Conservation (phyloP, 768 basidiomycete genomes). For the Podaxis carcinomalis region DNA sequence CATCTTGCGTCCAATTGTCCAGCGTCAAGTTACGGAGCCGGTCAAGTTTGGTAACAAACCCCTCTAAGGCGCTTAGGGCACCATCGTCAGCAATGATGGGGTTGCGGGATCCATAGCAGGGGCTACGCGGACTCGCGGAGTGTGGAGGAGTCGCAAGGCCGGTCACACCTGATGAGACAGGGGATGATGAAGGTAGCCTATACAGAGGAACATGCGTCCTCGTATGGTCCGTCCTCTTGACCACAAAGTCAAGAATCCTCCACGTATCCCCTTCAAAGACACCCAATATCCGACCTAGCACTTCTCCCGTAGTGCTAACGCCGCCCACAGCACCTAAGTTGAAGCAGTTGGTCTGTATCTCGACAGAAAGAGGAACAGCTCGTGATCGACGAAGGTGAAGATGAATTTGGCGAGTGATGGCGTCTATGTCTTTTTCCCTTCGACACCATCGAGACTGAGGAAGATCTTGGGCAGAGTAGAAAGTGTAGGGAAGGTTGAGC, state of each 20-base stretch:
- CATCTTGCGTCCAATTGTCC: conserved; percentile 9
- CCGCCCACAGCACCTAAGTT: not conserved
- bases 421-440: conserved; percentile 3
- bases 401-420: conserved; percentile 3
- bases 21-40: conserved; percentile 7
- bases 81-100: not conserved
- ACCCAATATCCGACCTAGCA: conserved; percentile 2
- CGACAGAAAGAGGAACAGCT: conserved; percentile 8
- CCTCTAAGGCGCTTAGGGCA: conserved; percentile 5
- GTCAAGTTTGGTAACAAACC: conserved; percentile 8
- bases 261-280: not conserved
- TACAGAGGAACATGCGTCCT: not conserved
- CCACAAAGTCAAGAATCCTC: conserved; percentile 2
- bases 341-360: conserved; percentile 10
- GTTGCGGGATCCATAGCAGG: not conserved
- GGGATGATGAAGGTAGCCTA: not conserved
- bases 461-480: conserved; percentile 1
- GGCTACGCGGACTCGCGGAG: conserved; percentile 4
- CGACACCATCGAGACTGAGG: not conserved
- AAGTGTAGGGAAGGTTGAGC: conserved; percentile 8
- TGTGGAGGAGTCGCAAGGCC: conserved; percentile 8
- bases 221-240: conserved; percentile 11
- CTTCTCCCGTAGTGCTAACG: not conserved
- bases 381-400: conserved; percentile 7
- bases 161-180: not conserved